Base-by-base conservation (phyloP, 225 moss, liverwort and hornwort genomes). In the Sphagnum tenellum region DNA sequence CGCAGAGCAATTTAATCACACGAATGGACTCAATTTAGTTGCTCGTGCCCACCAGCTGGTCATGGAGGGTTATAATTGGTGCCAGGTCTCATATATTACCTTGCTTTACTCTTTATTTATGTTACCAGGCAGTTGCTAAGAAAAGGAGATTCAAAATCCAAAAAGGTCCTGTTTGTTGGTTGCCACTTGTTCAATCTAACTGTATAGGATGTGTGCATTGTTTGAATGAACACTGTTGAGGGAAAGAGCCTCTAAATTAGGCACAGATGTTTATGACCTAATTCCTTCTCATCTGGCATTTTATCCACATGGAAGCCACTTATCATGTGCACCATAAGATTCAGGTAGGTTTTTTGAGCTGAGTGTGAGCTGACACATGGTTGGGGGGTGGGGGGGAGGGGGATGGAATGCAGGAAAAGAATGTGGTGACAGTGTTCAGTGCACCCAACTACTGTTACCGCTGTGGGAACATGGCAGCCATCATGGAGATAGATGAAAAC, bases 41-140 rank as follows among this genome's bases (percentile, higher is more conserved):
- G 94, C 94, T 10, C 94, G 94, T 65, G 94, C 94, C 54, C 94
- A 95, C 62, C 94, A 95, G 84, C 94, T 95, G 78, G 94, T 95
- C 56, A 95, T 95, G 94, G 94, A 95, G 80, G 94, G 94, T 46
- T 95, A 82, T 66, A 95, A 95, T 76, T 95, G 94, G 94, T 95
- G 94, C 82, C 94, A 95, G 91, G 94, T 95, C 56, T 44, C 29
- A 29, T 29, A 29, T 29, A 29, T 29, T 29, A 29, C 29, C 29
- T 0, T 29, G 29, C 29, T 29, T 29, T 29, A 29, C 29, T 29
- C 29, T 29, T 0, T 29, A 29, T 0, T 29, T 29, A 29, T 29
- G 29, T 29, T 29, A 1, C 29, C 29, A 29, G 29, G 29, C 29
- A 29, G 29, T 29, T 29, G 29, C 29, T 29, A 29, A 29, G 29